phyloP scores from a whole-genome alignment of 2,329 filamentous ascomycete genomes.

The Colletotrichum sp. region DNA sequence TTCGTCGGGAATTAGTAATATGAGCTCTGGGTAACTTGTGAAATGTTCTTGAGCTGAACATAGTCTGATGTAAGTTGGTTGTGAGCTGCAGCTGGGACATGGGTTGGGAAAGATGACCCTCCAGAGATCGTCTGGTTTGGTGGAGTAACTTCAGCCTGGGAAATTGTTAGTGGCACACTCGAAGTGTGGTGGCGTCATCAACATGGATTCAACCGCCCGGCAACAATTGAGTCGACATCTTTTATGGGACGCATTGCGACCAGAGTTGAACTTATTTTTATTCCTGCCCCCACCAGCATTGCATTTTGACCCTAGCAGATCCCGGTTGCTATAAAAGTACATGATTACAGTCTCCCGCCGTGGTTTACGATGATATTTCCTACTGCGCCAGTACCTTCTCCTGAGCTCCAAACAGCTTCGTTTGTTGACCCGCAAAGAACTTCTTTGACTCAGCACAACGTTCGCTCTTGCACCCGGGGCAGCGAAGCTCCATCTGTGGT shows the following conservation, averaged over 20 bases:
- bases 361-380: background rate
- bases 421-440: conserved; percentile 58
- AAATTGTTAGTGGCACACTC: conserved; percentile 13
- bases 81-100: background rate
- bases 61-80: background rate
- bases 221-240: background rate
- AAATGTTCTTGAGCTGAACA: background rate
- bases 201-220: background rate
- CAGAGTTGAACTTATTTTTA: background rate
- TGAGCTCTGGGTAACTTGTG: background rate
- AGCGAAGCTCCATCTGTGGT: conserved; percentile 86
- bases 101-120: background rate
- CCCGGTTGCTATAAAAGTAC: background rate
- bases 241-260: background rate
- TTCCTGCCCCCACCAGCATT: background rate
- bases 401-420: background rate
- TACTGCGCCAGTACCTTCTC: conserved; percentile 3
- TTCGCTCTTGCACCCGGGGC: conserved; percentile 91
- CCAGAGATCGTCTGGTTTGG: background rate
- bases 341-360: background rate
- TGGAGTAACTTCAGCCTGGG: background rate
- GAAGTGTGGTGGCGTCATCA: conserved; percentile 16
- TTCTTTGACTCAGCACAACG: conserved; percentile 80
- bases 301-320: conserved; percentile 8
- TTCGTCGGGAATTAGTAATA: background rate